Conservation (phyloP, 257 asterid species). For the Nicotiana otophora region DNA sequence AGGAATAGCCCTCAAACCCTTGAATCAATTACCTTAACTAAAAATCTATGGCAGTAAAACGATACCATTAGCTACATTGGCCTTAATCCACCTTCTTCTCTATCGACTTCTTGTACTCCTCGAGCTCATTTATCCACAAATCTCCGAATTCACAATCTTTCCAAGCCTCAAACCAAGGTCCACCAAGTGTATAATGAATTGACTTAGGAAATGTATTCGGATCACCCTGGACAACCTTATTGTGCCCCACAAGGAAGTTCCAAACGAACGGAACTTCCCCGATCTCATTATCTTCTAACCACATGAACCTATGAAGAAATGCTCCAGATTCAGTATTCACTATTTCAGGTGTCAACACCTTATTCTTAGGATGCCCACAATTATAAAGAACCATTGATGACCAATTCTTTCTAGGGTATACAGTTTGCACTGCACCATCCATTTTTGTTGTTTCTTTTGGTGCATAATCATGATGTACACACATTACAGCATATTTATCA, state of each 20-base stretch:
- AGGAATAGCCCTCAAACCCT: neutral
- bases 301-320: conserved; percentile 74
- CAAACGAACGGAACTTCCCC: conserved; percentile 83
- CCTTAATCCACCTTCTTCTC: conserved; percentile 29
- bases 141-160: conserved; percentile 84
- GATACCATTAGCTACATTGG: neutral
- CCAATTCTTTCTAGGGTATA: conserved; percentile 93
- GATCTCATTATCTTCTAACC: conserved; percentile 72
- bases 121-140: conserved; percentile 74
- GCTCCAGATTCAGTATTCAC: conserved; percentile 82
- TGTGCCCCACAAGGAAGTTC: conserved; percentile 85
- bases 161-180: conserved; percentile 96
- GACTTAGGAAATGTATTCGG: conserved; percentile 56
- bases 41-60: neutral
- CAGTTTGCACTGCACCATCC: conserved; percentile 84
- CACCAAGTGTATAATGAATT: conserved; percentile 78
- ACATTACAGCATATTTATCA: conserved; percentile 71
- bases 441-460: conserved; percentile 85
- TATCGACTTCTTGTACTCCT: conserved; percentile 39
- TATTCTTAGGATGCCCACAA: conserved; percentile 67
- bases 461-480: conserved; percentile 79
- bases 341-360: conserved; percentile 53
- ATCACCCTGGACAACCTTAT: conserved; percentile 58
- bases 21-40: neutral
- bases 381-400: conserved; percentile 90